phyloP scores from a whole-genome alignment of 1,139 yeast species.

The Taphrina pruni region DNA sequence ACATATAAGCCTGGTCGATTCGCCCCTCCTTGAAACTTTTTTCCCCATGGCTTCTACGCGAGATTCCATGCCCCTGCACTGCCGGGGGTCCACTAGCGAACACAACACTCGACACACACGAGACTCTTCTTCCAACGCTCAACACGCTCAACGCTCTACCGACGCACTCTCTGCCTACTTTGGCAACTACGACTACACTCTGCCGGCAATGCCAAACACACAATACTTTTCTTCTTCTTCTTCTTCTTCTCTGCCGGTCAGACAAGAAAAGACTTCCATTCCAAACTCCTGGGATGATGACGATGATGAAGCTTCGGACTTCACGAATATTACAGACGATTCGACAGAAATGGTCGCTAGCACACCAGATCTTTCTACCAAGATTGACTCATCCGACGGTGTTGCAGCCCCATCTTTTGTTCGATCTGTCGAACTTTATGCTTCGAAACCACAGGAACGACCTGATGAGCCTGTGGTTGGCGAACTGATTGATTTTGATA shows the following conservation, averaged over 20 bases:
- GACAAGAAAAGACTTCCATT: conserved; percentile 2
- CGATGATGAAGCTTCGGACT: background rate
- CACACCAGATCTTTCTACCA: conserved; percentile 20
- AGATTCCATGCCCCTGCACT: conserved; percentile 15
- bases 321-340: background rate
- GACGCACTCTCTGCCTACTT: conserved; percentile 19
- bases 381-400: conserved; percentile 14
- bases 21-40: background rate
- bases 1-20: background rate
- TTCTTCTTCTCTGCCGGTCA: conserved; percentile 7
- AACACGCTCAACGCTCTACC: conserved; percentile 2
- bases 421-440: conserved; percentile 6
- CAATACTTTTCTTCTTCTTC: conserved; percentile 8
- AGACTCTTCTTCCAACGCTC: too few species aligned
- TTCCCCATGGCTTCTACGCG: conserved; percentile 18
- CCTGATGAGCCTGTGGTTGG: conserved; percentile 17
- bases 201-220: conserved; percentile 8
- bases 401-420: conserved; percentile 8
- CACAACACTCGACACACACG: background rate
- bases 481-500: background rate
- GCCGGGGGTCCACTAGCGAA: conserved; percentile 16
- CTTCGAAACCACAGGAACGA: conserved; percentile 9
- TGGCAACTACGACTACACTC: conserved; percentile 11
- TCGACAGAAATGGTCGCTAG: background rate
- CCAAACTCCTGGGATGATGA: conserved; percentile 9